Base-by-base conservation (phyloP, 495 filamentous ascomycete genomes). In the Penicillium flavigenum region DNA sequence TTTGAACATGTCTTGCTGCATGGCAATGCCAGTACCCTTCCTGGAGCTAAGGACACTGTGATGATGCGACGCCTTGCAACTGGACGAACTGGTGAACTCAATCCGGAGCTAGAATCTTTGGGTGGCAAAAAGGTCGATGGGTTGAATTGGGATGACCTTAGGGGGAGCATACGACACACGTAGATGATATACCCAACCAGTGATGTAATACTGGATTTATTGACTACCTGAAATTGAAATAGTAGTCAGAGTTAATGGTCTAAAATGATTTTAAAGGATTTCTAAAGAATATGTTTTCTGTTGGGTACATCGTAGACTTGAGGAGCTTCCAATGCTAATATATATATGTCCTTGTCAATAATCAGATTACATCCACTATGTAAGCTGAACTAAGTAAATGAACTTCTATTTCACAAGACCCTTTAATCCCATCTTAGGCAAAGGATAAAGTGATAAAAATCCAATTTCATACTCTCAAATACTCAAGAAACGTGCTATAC, bases 11-110 rank as follows among this genome's bases (percentile, higher is more conserved):
- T 78, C 51, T 64, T 94, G 36, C 71, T 81, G 8, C 73, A 76
- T 27, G 87, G 87, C 16, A 83, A 81, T 45, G 87, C 85, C 9
- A 82, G 76, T 57, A 75, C 74, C n/a, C 66, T 85, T 1, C 81
- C 79, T 49, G 84, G 81, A 1, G 81, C 88, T 1, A 86, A 76
- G 61, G 86, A 90, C 57, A 86, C 88, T 0, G 75, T 88, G 27
- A 78, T 87, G 71, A 85, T 90, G 85, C 76, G 89, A 47, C 77
- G 74, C 39, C 73, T 90, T 56, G 81, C 79, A 22, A 82, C 73
- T 20, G 83, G 84, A n/a, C 80, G 72, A 58, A 62, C 79, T 48
- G 51, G 59, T 4, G 70, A 57, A 14, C 65, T 75, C 14, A 63
- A 71, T 0, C 39, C 70, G 19, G 72, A 74, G 39, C 52, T 79